Percentiles rank a stretch among this genome's conserved stretches.
These are phyloP conservation scores for Hansenula lynferdii DNA, from an alignment of 1,139 yeast species.

Conservation along the genomic window DNA sequence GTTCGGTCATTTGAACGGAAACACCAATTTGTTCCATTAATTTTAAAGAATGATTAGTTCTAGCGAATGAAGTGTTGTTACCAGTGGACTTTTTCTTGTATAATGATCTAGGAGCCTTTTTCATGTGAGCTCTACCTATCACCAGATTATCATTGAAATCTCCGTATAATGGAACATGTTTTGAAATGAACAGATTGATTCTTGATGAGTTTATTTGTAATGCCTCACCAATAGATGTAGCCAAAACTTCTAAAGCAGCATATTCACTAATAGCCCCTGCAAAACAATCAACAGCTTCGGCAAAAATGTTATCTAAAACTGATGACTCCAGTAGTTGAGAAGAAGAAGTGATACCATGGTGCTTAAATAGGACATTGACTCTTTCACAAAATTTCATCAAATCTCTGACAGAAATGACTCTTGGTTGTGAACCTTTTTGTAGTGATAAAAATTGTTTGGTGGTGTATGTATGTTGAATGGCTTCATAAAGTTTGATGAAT, in stretches of 20 bases:
- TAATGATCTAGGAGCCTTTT: constrained; percentile 25
- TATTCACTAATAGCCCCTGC: constrained; percentile 76
- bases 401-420: constrained; percentile 75
- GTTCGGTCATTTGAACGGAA: constrained; percentile 77
- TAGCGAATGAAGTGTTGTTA: constrained; percentile 66
- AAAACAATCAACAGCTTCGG: constrained; percentile 92
- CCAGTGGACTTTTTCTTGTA: constrained; percentile 32
- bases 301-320: constrained; percentile 70
- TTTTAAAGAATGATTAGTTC: constrained; percentile 80
- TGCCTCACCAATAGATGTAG: constrained; percentile 63
- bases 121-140: constrained; percentile 69
- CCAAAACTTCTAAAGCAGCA: constrained; percentile 57
- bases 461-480: constrained; percentile 49
- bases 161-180: constrained; percentile 64
- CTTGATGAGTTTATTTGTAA: constrained; percentile 75
- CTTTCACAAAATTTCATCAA: constrained; percentile 80
- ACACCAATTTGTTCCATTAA: constrained; percentile 90
- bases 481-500: constrained; percentile 58
- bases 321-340: constrained; percentile 56
- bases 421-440: constrained; percentile 70
- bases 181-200: constrained; percentile 55
- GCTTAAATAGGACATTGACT: constrained; percentile 47
- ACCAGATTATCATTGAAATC: constrained; percentile 44
- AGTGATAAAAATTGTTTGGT: constrained; percentile 57
- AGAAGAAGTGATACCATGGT: constrained; percentile 42